Base-by-base conservation (phyloP, 2,329 filamentous ascomycete species). In the Verticillium nonalfalfae region DNA sequence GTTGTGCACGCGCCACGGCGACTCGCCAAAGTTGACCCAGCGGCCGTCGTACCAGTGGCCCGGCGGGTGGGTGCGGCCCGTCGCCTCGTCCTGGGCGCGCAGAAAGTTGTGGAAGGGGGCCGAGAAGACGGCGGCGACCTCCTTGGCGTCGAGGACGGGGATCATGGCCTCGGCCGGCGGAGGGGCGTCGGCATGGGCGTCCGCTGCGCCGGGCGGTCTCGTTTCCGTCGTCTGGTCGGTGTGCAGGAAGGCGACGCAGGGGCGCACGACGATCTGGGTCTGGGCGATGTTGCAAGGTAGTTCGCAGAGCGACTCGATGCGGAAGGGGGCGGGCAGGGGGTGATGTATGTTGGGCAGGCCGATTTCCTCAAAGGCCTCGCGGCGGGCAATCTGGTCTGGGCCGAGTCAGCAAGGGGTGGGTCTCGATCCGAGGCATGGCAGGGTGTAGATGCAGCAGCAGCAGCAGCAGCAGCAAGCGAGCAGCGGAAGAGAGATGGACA, bases 51-150 rank as follows among this genome's bases (percentile, higher is more conserved):
- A 97, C 93, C 93, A 98, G 61, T 86, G 81, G 0, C 86, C 85
- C 39, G 73, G 78, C 60, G 74, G 84, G 65, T 75, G 75, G 66
- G 57, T 72, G 74, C 15, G 73, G 69, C 26, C 65, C 61, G 68
- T 73, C 2, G 79, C 74, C 64, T 90, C 81, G 72, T 91, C 89
- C 58, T 75, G 73, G 36, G 78, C 73, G 56, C 78, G 80, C 59
- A 98, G 77, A 73, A 98, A 97, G 72, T 93, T 90, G 72, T 89
- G 86, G 68, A 98, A 92, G 0, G 91, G 90, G 5, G 90, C 93
- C 5, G 91, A 94, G 76, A 98, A 98, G 38, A 98, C 92, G 55
- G 93, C 93, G 1, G 93, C 93, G 1, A 98, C 94, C 75, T 98
- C 94, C 66, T 90, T 89, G 1, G 93, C 90, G 75, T 97, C 91